Base-by-base conservation (phyloP, 2,329 filamentous ascomycete genomes). In the Bimuria novae-zelandiae region DNA sequence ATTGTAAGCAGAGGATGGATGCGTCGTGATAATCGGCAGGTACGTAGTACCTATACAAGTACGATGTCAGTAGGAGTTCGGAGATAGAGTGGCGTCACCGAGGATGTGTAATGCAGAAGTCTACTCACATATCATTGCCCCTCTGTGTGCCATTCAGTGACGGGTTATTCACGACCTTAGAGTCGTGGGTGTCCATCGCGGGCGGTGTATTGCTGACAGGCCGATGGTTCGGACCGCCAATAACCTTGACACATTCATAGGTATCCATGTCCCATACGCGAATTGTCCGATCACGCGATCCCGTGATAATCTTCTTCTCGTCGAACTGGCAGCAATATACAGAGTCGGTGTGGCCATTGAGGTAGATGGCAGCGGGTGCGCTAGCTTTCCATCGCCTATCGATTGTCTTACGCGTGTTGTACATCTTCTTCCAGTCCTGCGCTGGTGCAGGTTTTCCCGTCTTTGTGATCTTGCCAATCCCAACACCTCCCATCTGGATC, bases 291-390 rank as follows among this genome's bases (percentile, higher is more conserved):
- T 99, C 94, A 57, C 94, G 88, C 8, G 93, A 97, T 23, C 94
- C 94, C 2, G 94, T 97, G 61, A 99, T 92, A 69, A 97, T 96
- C 75, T 97, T 99, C 70, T 89, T 82, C 72, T 97, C 93, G 72
- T 99, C 94, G 71, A 97, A 99, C 70, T 99, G 94, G 51, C 96
- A 84, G 74, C 94, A 99, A 77, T 99, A 99, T 52, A 99, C 95
- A 61, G 92, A 97, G 73, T 99, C 94, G 22, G 87, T 87, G 72
- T 99, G 94, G 2, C 94, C 94, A 65, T 94, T 91, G 19, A 99
- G 82, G 73, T 97, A 97, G 51, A 96, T 86, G 0, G 91, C 88
- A 40, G 85, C 87, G 7, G 92, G 90, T 60, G 87, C 86, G 51
- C 89, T 89, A 45, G 86, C 79, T 64, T 84, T 87, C 94, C 94